Evolutionary conservation across 148 eudicot genomes (phyloP).

Genomic region (Vaccinium darrowii): DNA sequence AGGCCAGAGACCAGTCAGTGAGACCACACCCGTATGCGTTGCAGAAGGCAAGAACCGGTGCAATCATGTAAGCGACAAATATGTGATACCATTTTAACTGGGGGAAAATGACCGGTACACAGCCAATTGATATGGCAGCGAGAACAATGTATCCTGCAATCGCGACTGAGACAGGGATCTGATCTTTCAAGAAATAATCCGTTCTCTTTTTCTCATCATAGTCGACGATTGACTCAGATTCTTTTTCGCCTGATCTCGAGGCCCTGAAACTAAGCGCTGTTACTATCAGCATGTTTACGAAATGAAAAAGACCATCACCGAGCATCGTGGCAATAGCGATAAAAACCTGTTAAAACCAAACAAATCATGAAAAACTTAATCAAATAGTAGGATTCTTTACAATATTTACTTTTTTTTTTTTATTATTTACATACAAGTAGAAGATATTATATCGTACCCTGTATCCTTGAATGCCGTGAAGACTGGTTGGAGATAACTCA

Average conservation of each 20-base stretch:
- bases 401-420: no score
- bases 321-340: constrained; percentile 40
- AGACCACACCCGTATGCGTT: constrained; percentile 42
- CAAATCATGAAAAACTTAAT: no score
- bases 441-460: constrained; percentile 20
- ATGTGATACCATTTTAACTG: constrained; percentile 36
- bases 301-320: constrained; percentile 40
- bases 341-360: constrained; percentile 26
- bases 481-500: constrained; percentile 19
- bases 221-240: neutral
- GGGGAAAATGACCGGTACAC: constrained; percentile 22
- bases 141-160: constrained; percentile 19
- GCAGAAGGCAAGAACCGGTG: constrained; percentile 38
- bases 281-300: constrained; percentile 23
- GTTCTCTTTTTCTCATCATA: constrained; percentile 22
- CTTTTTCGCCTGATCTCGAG: neutral
- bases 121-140: constrained; percentile 17
- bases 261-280: neutral
- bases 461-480: constrained; percentile 45
- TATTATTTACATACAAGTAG: neutral
- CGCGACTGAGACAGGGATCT: constrained; percentile 22
- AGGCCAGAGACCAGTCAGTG: constrained; percentile 40
- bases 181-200: constrained; percentile 26
- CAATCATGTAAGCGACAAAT: constrained; percentile 24
- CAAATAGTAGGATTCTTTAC: no score